Conservation (phyloP, 768 basidiomycete genomes). For the Amyloporia xantha region DNA sequence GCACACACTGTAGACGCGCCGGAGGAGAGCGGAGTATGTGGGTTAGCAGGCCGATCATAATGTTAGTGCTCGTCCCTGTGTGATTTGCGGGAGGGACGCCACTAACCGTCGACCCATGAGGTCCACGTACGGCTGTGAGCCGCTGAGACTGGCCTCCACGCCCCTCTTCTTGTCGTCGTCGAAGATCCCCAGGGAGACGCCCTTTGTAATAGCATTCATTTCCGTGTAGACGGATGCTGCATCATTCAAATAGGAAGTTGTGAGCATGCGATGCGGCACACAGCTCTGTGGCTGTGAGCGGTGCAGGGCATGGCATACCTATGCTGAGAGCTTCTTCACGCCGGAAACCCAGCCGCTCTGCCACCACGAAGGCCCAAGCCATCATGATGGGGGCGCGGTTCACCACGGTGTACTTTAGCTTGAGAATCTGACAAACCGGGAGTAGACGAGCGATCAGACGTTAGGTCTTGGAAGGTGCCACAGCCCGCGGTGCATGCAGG, state of each 20-base stretch:
- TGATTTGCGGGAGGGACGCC: neutral
- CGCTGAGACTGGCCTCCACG: constrained; percentile 46
- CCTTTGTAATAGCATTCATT: constrained; percentile 84
- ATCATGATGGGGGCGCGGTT: constrained; percentile 96
- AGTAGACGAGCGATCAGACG: neutral
- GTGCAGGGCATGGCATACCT: constrained; percentile 37
- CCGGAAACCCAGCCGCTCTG: constrained; percentile 80
- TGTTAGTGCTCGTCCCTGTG: neutral
- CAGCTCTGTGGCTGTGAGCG: constrained; percentile 13
- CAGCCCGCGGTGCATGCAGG: neutral
- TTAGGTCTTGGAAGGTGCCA: neutral
- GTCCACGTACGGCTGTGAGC: constrained; percentile 79
- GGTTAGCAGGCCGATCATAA: neutral
- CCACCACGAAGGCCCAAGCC: constrained; percentile 85
- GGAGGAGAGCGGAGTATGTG: neutral
- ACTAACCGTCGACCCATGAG: constrained; percentile 70
- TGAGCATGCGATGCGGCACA: constrained; percentile 8
- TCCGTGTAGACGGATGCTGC: constrained; percentile 90
- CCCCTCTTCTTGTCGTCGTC: constrained; percentile 46
- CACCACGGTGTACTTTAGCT: constrained; percentile 54
- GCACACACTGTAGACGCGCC: neutral
- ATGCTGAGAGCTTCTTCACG: constrained; percentile 89
- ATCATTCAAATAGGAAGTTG: constrained; percentile 1
- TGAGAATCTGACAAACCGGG: constrained; percentile 42
- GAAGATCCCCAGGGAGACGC: constrained; percentile 76